Evolutionary conservation across 495 filamentous ascomycete genomes (phyloP).

Genomic region (Penicillium nucicola): DNA sequence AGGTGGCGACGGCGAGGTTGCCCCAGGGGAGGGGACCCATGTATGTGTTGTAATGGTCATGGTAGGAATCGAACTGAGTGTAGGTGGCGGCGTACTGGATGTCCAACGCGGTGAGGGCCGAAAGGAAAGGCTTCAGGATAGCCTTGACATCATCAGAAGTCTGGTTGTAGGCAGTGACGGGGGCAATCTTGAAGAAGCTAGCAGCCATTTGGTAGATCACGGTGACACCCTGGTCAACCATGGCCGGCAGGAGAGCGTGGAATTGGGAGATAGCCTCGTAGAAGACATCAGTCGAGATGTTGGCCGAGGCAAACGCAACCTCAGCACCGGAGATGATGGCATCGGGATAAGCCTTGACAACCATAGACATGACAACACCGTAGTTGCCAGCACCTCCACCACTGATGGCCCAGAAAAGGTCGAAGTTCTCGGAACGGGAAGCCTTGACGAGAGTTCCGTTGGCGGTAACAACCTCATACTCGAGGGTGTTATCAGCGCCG

Average conservation of each 20-base stretch:
- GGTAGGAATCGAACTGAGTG: conserved; percentile 40
- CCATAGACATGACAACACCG: conserved; percentile 57
- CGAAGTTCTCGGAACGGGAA: conserved; percentile 50
- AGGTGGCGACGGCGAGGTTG: conserved; percentile 42
- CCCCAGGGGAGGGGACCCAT: conserved; percentile 36
- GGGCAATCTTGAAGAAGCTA: conserved; percentile 43
- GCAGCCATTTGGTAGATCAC: conserved; percentile 47
- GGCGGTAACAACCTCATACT: conserved; percentile 60
- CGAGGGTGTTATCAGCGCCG: conserved; percentile 60
- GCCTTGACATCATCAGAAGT: conserved; percentile 24
- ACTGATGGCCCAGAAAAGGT: conserved; percentile 68
- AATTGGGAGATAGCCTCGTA: conserved; percentile 42
- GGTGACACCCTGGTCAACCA: conserved; percentile 49
- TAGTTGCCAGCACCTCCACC: conserved; percentile 66
- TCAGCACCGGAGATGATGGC: conserved; percentile 24
- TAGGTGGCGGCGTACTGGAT: conserved; percentile 24
- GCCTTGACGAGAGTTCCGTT: conserved; percentile 50
- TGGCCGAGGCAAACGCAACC: conserved; percentile 24
- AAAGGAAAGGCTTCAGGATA: conserved; percentile 30
- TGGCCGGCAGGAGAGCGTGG: conserved; percentile 41
- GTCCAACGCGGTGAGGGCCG: conserved; percentile 22
- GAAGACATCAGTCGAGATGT: conserved; percentile 38
- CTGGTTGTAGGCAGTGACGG: conserved; percentile 36
- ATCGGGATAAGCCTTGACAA: conserved; percentile 44
- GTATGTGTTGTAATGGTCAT: conserved; percentile 46